Conservation (phyloP, 1,284 basidiomycete genomes). For the Gomphus bonarii region DNA sequence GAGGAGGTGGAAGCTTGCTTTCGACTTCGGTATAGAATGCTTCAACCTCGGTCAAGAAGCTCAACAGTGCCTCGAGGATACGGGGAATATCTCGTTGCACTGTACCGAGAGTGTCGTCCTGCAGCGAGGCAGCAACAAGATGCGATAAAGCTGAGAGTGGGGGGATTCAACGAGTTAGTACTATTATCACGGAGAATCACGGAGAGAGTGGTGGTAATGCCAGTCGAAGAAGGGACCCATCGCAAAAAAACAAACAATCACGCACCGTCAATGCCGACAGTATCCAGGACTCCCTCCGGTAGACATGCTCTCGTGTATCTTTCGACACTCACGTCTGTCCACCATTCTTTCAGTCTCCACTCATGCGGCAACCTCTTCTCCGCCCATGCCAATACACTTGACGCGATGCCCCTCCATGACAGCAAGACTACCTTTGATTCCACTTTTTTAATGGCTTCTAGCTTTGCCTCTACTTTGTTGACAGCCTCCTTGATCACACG, state of each 20-base stretch:
- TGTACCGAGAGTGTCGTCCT: constrained; percentile 72
- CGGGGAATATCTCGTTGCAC: constrained; percentile 77
- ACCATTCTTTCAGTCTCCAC: constrained; percentile 33
- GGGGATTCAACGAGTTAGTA: background rate
- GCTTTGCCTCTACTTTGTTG: background rate
- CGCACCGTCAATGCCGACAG: constrained; percentile 47
- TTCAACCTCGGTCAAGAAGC: constrained; percentile 57
- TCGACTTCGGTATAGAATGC: constrained; percentile 42
- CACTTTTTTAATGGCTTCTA: background rate
- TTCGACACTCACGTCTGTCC: constrained; percentile 44
- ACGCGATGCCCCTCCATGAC: background rate
- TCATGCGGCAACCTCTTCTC: constrained; percentile 4
- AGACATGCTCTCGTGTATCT: constrained; percentile 42
- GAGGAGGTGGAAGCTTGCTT: constrained; percentile 25
- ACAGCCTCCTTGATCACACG: constrained; percentile 19
- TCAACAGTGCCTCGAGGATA: constrained; percentile 64
- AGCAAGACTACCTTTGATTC: background rate
- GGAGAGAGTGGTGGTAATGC: background rate
- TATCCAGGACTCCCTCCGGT: constrained; percentile 49
- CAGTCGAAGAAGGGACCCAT: background rate
- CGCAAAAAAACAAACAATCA: constrained; percentile 5
- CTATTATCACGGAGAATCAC: background rate
- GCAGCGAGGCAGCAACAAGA: constrained; percentile 61
- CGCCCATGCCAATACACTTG: background rate
- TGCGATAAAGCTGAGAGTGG: constrained; percentile 47